Base-by-base conservation (phyloP, 805 yeast species). In the Ogataea naganishii region DNA sequence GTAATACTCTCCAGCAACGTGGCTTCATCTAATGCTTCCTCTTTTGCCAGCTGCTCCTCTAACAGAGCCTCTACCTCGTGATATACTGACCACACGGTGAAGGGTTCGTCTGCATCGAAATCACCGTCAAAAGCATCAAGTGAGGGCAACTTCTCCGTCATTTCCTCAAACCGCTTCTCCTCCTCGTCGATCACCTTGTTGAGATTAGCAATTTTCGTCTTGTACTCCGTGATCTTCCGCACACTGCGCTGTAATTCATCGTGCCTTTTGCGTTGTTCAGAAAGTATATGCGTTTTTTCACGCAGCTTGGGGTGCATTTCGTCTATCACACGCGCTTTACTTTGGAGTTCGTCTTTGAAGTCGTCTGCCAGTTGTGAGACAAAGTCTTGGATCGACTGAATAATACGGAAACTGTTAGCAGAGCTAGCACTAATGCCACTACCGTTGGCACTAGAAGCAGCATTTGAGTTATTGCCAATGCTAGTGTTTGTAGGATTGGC, bases 31-130 rank as follows among this genome's bases (percentile, higher is more conserved):
- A 29, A 23, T 41, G 42, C 21, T 14, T 14, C 12, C 20, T 16
- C 24, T 9, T 30, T 16, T 8, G 18, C 14, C 10, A 42, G 31
- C 20, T 43, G 24, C 20, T 49, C 47, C 17, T 54, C 56, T 11
- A 67, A 36, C 37, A 58, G 58, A 4, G 47, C 38, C 32, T 64
- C 66, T n/a, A 81, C 53, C 38, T 64, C 66, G 23, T 72, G 68
- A 45, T 69, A 77, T 10, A 82, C 62, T 6, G 72, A 63, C 46
- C 69, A 64, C 8, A 84, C 69, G 28, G 80, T 67, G 54, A 84
- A 89, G n/a, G 96, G 95, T 47, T 83, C 89, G 55, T 88, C 96
- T 0, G 95, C 89, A 53, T 81, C 89, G 44, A 75, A 79, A 33
- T 68, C 75, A 16, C 75, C 78, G 15, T 69, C 69, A 36, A 54